A percentile compares a stretch with the other conserved stretches of the same genome.
phyloP scores from a whole-genome alignment of 139 green algal genomes.

The Klebsormidium nitens region DNA sequence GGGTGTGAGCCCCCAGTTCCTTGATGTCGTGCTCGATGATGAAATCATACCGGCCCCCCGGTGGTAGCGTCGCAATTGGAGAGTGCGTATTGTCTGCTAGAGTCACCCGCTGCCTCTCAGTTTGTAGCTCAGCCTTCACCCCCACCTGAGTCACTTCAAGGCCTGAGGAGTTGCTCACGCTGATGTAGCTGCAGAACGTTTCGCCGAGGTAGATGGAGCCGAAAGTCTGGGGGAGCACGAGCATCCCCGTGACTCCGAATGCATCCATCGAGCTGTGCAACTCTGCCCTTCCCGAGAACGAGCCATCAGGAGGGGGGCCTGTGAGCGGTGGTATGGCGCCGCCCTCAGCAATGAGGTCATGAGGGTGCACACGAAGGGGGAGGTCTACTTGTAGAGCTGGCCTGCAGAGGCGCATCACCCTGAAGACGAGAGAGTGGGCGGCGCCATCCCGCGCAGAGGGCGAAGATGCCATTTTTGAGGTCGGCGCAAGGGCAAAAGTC shows the following conservation, averaged over 20 bases:
- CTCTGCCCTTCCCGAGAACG: constrained; percentile 12
- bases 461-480: too few relatives aligned
- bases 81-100: constrained; percentile 28
- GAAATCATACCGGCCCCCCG: constrained; percentile 52
- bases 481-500: too few relatives aligned
- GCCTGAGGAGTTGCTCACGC: constrained; percentile 33
- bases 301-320: neutral
- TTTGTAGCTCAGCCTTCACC: constrained; percentile 44
- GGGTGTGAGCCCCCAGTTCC: constrained; percentile 54
- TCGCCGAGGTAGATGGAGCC: constrained; percentile 48
- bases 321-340: constrained; percentile 10
- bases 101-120: constrained; percentile 35
- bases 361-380: constrained; percentile 26
- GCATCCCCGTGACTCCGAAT: constrained; percentile 33
- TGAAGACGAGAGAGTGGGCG: constrained; percentile 39
- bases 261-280: constrained; percentile 34
- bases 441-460: too few relatives aligned
- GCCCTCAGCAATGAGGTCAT: constrained; percentile 36
- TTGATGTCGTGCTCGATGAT: constrained; percentile 57
- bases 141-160: constrained; percentile 10
- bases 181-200: constrained; percentile 49
- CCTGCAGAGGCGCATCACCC: constrained; percentile 46
- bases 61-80: constrained; percentile 35
- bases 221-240: constrained; percentile 48
- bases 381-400: constrained; percentile 32